phyloP scores from a whole-genome alignment of 2,329 filamentous ascomycete genomes.

The Colletotrichum siamense region DNA sequence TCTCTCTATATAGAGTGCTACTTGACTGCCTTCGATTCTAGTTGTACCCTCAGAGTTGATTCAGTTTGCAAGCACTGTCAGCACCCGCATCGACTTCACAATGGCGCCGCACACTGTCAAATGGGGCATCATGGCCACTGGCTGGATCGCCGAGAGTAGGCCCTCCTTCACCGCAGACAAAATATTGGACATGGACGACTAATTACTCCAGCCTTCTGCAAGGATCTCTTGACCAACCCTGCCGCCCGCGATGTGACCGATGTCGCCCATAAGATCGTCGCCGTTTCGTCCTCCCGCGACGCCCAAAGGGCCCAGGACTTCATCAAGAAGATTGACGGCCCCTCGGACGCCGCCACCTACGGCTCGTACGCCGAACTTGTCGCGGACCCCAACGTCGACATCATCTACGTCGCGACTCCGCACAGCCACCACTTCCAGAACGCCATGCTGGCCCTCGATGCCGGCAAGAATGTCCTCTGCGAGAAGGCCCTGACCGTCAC shows the following conservation, averaged over 20 bases:
- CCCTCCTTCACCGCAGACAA: not conserved
- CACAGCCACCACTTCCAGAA: constrained; percentile 96
- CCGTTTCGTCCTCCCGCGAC: constrained; percentile 81
- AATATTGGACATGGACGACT: not conserved
- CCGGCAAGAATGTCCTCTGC: constrained; percentile 87
- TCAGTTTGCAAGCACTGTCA: not conserved
- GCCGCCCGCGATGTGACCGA: constrained; percentile 71
- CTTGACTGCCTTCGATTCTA: not conserved
- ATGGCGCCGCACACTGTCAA: constrained; percentile 56
- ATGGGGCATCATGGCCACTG: constrained; percentile 69
- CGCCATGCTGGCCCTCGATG: constrained; percentile 80
- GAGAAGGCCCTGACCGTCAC: constrained; percentile 92
- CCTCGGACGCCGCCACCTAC: constrained; percentile 72
- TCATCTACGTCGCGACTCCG: constrained; percentile 88
- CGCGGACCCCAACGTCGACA: constrained; percentile 78
- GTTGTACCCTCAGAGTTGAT: not conserved
- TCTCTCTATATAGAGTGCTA: not conserved
- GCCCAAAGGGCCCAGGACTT: constrained; percentile 73
- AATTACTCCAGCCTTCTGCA: constrained; percentile 62
- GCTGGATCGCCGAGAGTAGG: constrained; percentile 63
- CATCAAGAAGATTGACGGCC: constrained; percentile 73
- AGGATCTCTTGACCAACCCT: constrained; percentile 80
- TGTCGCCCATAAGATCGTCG: constrained; percentile 77
- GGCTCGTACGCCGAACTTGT: constrained; percentile 85
- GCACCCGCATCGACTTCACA: constrained; percentile 20